Percentiles rank a stretch among this genome's conserved stretches.
Conservation (phyloP, 2,329 filamentous ascomycete species). For the Xylaria hypoxylon region DNA sequence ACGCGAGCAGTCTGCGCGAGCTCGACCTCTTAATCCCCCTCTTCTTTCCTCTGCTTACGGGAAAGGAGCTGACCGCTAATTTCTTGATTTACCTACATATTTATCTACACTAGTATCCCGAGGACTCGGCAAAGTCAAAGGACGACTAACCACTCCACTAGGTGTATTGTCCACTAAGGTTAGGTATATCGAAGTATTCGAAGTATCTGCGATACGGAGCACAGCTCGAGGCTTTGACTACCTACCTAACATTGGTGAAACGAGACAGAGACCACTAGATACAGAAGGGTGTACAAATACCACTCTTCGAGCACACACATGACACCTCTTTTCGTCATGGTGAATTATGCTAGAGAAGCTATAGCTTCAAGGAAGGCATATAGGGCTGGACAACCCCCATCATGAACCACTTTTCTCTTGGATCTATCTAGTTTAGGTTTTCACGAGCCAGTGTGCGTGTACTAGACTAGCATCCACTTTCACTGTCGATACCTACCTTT, state of each 20-base stretch:
- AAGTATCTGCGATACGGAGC: not conserved
- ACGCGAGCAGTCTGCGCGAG: conserved; percentile 28
- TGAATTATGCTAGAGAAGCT: not conserved
- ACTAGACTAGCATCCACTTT: too few species aligned
- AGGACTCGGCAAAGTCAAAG: conserved; percentile 1
- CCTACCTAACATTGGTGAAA: not conserved
- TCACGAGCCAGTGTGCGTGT: too few species aligned
- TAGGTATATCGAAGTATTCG: too few species aligned
- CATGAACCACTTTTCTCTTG: too few species aligned
- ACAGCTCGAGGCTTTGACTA: not conserved
- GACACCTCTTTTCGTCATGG: not conserved
- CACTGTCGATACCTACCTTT: too few species aligned
- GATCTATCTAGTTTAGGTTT: too few species aligned
- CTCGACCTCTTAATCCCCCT: conserved; percentile 19
- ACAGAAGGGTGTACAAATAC: too few species aligned
- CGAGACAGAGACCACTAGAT: not conserved
- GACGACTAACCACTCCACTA: not conserved
- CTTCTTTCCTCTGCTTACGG: not conserved
- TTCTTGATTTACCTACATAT: conserved; percentile 3
- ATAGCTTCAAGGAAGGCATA: not conserved
- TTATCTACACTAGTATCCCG: not conserved
- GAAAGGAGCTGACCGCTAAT: not conserved
- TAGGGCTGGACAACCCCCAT: conserved; percentile 3
- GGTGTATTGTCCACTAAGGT: not conserved
- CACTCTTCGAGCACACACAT: too few species aligned